Conservation (phyloP, 139 green algal species). For the Chlorella sp. region DNA sequence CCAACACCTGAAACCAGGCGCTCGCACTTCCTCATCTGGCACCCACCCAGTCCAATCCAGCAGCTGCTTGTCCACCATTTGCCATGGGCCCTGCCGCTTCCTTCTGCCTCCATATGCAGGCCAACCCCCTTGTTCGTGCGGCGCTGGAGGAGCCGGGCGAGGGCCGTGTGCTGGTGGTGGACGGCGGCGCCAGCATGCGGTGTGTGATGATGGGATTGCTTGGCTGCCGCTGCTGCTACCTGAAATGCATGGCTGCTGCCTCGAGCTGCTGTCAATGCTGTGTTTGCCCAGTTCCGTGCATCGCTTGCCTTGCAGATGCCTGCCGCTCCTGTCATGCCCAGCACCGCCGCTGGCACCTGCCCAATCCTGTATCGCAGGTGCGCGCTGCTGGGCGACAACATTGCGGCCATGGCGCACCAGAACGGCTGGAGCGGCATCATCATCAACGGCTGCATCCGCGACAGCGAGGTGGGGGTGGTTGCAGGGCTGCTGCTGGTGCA, state of each 20-base stretch:
- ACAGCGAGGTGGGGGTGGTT: conserved; percentile 64
- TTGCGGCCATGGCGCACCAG: conserved; percentile 87
- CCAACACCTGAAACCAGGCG: too few relatives aligned
- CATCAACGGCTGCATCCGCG: conserved; percentile 95
- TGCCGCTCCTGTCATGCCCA: too few relatives aligned
- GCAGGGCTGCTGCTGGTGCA: too few relatives aligned
- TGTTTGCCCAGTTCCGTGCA: too few relatives aligned
- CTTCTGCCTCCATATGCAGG: conserved; percentile 35
- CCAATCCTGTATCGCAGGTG: too few relatives aligned
- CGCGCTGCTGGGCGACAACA: conserved; percentile 95
- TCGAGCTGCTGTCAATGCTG: too few relatives aligned
- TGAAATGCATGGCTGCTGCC: not conserved
- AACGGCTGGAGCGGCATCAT: conserved; percentile 97
- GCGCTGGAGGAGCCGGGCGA: conserved; percentile 83
- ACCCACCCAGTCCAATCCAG: too few relatives aligned
- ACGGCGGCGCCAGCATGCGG: conserved; percentile 86
- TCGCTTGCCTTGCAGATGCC: too few relatives aligned
- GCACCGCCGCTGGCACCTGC: too few relatives aligned
- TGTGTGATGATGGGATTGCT: not conserved
- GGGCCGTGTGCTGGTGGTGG: conserved; percentile 92
- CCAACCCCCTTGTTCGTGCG: conserved; percentile 93
- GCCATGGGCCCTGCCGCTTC: too few relatives aligned
- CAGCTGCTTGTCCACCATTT: too few relatives aligned
- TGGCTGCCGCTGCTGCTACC: not conserved
- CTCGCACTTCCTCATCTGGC: too few relatives aligned